Evolutionary conservation across 768 basidiomycete genomes (phyloP).

Genomic region (Serendipita sp.): DNA sequence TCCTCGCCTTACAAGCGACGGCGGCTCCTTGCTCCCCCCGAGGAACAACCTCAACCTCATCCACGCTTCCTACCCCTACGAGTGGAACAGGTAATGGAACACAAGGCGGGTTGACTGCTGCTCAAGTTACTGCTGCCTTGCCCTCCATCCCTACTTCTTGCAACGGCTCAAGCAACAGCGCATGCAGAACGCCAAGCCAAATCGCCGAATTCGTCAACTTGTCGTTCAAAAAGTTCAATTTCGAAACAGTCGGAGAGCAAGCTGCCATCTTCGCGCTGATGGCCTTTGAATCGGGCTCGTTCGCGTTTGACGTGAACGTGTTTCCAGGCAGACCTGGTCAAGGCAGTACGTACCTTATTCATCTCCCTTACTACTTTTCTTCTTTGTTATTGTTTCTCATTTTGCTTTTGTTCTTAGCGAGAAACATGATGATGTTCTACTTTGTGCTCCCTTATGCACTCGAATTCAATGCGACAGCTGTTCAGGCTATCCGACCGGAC

Average conservation of each 20-base stretch:
- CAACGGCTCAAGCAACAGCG: not conserved
- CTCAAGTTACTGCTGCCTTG: not conserved
- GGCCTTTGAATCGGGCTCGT: not conserved
- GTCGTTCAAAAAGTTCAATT: not conserved
- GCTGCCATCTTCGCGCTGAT: conserved; percentile 1
- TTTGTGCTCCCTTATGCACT: conserved; percentile 1
- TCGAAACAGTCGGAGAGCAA: not conserved
- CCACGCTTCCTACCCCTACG: too few species aligned
- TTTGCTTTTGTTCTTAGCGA: not conserved
- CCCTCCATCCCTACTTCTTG: not conserved
- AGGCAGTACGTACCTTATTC: conserved; percentile 3
- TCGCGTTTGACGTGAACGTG: conserved; percentile 3
- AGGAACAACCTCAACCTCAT: not conserved
- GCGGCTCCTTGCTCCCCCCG: not conserved
- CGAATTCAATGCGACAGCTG: not conserved
- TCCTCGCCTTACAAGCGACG: too few species aligned
- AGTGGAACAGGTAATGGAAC: not conserved
- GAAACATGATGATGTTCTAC: conserved; percentile 7
- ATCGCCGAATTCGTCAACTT: not conserved
- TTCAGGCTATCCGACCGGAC: not conserved
- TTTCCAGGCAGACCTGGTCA: not conserved
- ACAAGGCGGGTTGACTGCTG: not conserved
- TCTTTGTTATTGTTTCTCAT: not conserved
- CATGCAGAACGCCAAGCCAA: conserved; percentile 2
- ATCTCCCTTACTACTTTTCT: not conserved